Base-by-base conservation (phyloP, 495 filamentous ascomycete species). In the Lineolata rhizophorae region DNA sequence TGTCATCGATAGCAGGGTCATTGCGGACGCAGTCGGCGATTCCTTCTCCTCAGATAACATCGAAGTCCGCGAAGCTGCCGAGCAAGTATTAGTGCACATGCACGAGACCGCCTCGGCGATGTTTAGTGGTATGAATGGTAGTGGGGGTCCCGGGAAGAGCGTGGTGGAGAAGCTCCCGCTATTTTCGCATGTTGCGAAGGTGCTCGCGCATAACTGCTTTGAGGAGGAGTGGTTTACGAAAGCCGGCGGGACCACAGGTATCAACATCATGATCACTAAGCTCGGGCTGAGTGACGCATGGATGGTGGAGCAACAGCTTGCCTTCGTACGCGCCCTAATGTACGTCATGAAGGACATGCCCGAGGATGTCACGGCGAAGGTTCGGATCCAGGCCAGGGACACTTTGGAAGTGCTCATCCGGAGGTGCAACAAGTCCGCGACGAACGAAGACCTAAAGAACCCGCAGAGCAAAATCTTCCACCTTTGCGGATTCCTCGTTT, bases 281-380 rank as follows among this genome's bases (percentile, higher is more conserved):
- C 49, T 94, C 29, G 71, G 82, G 31, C 58, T 95, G 26, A 78
- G 83, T 5, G 77, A 91, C 40, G 44, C 57, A 13, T 99, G 85
- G 83, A 56, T 95, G 15, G 61, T 68, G 29, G 64, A 70, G 4
- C 72, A 73, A 39, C 82, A 92, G 39, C 60, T 73, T 30, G 82
- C 94, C 20, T 81, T 93, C 41, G 70, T 79, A 24, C 67, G 76
- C 19, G 79, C 81, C 9, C 57, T 99, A 30, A 70, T 91, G 55
- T 93, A 90, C 57, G 83, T 93, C 41, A 77, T 95, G 53, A 95
- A 99, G 49, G 90, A 99, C 51, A 87, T 92, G 59, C 85, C 90
- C 2, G 56, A 73, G 21, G 90, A 95, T 48, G 61, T 95, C 0
- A 81, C 90, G 6, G 80, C 85, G 16, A 76, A 71, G 41, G 94